Evolutionary conservation across 805 yeast species (phyloP).

Genomic region (Dipodascopsis uninucleata): DNA sequence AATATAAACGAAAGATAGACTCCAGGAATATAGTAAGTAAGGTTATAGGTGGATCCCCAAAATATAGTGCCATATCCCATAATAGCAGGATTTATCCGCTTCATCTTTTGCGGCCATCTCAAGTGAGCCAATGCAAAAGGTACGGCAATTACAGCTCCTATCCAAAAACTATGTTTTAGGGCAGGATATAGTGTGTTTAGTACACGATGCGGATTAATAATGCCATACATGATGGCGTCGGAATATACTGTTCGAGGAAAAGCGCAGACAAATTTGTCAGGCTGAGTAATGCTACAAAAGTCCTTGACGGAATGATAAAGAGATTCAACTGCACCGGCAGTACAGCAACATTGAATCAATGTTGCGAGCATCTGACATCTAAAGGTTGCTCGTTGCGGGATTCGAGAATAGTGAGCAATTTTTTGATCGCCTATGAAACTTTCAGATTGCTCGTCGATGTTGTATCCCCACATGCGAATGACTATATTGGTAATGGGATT

Average conservation of each 20-base stretch:
- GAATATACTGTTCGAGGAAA: slow-evolving; percentile 16
- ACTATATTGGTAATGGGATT: slow-evolving; percentile 53
- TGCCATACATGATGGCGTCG: slow-evolving; percentile 18
- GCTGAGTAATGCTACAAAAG: slow-evolving; percentile 14
- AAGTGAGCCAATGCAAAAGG: slow-evolving; percentile 11
- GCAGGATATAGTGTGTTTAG: slow-evolving; percentile 13
- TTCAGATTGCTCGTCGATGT: slow-evolving; percentile 53
- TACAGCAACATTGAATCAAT: slow-evolving; percentile 39
- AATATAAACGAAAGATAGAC: slow-evolving; percentile 45
- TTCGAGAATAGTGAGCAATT: slow-evolving; percentile 59
- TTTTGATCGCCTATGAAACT: slow-evolving; percentile 55
- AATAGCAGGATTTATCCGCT: slow-evolving; percentile 8
- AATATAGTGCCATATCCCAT: slow-evolving; percentile 10
- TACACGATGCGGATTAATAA: slow-evolving; percentile 16
- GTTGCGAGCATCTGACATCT: slow-evolving; percentile 48
- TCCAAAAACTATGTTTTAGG: slow-evolving; percentile 11
- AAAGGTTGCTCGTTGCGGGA: slow-evolving; percentile 60
- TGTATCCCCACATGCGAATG: slow-evolving; percentile 55
- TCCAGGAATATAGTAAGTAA: slow-evolving; percentile 15
- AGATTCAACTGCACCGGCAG: slow-evolving; percentile 15
- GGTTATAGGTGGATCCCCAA: slow-evolving; percentile 18
- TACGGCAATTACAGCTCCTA: slow-evolving; percentile 12
- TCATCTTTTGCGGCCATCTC: slow-evolving; percentile 7
- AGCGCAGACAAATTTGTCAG: slow-evolving; percentile 10
- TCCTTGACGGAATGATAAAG: slow-evolving; percentile 9